phyloP scores from a whole-genome alignment of 345 rosid species.

The Triadica sebifera region DNA sequence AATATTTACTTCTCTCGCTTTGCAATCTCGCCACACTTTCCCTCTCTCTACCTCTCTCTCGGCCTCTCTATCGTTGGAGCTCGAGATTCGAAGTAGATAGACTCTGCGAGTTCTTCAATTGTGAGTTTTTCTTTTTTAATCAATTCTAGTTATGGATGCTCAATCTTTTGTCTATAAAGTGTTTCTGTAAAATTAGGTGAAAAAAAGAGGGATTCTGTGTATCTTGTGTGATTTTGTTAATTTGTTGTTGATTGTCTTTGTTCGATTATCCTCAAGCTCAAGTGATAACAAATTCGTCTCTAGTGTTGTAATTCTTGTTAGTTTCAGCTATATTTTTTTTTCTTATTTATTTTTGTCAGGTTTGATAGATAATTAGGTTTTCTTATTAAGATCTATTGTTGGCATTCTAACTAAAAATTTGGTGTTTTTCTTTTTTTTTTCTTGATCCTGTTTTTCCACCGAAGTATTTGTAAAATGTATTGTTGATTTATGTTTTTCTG shows the following conservation, averaged over 20 bases:
- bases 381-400: constrained; percentile 1
- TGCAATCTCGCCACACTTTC: constrained; percentile 15
- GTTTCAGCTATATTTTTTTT: neutral
- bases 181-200: neutral
- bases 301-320: neutral
- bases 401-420: neutral
- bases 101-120: constrained; percentile 5
- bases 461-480: neutral
- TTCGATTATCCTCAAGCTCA: neutral
- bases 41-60: constrained; percentile 3
- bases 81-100: constrained; percentile 1
- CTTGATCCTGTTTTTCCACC: neutral
- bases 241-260: neutral
- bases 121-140: neutral
- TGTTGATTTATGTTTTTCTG: neutral
- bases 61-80: constrained; percentile 3
- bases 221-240: neutral
- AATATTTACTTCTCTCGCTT: constrained; percentile 26
- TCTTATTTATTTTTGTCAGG: constrained; percentile 4
- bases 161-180: neutral
- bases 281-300: neutral
- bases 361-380: constrained; percentile 8
- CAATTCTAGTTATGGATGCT: neutral
- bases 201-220: neutral
- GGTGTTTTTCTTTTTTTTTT: too few relatives aligned